Evolutionary conservation across 768 basidiomycete species (phyloP).

Genomic region (Panaeolus papilionaceus): DNA sequence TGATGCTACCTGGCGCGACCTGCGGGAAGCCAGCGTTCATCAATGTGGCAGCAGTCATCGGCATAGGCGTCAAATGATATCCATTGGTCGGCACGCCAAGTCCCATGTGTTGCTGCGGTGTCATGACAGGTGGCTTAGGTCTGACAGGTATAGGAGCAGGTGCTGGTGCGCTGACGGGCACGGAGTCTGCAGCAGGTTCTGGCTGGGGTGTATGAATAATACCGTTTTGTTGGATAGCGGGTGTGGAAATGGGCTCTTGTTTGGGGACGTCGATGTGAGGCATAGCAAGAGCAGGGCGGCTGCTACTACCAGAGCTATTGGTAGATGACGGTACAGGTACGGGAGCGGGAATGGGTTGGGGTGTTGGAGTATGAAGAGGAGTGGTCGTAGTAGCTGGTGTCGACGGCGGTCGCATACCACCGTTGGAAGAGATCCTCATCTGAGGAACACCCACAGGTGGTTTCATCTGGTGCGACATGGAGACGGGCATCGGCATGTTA

Average conservation of each 20-base stretch:
- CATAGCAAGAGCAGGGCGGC: constrained; percentile 51
- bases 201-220: constrained; percentile 33
- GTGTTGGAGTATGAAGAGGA: constrained; percentile 43
- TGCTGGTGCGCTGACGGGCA: constrained; percentile 28
- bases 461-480: constrained; percentile 66
- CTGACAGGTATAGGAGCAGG: constrained; percentile 34
- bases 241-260: constrained; percentile 34
- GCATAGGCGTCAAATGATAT: constrained; percentile 54
- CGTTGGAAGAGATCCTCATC: constrained; percentile 66
- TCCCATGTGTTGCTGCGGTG: constrained; percentile 37
- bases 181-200: constrained; percentile 31
- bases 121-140: constrained; percentile 54
- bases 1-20: constrained; percentile 44
- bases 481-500: constrained; percentile 43
- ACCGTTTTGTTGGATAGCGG: constrained; percentile 41
- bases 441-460: constrained; percentile 60
- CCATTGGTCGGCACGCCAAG: constrained; percentile 46
- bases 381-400: constrained; percentile 31
- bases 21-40: constrained; percentile 38
- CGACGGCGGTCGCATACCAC: constrained; percentile 56
- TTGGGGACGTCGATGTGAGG: constrained; percentile 52
- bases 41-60: constrained; percentile 35
- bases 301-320: constrained; percentile 29
- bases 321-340: constrained; percentile 35
- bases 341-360: constrained; percentile 40